Base-by-base conservation (phyloP, 352 stramenopile genomes). In the Pythium insidiosum region DNA sequence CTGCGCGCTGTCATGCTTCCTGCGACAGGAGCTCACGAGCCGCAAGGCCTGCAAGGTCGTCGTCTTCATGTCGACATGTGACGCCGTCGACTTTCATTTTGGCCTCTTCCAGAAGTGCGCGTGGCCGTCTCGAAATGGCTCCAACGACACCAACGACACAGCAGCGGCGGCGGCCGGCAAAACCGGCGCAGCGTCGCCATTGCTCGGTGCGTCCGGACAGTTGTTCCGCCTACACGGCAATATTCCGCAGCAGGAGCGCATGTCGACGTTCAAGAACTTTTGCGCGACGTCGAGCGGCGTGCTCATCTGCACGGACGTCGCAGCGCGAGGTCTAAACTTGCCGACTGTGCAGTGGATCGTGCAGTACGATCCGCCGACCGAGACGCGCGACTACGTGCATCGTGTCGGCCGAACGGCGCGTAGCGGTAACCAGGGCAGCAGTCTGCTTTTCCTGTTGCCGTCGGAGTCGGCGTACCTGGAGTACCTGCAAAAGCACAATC, bases 361-460 rank as follows among this genome's bases (percentile, higher is more conserved):
- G 31, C 98, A 99, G 58, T 99, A 98, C 68, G 96, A 99, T 64
- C 86, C 97, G 26, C 95, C 97, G 12, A 98, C 88, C 25, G 98
- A 98, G 73, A 98, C 97, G 29, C 95, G 98, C 40, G 91, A 97
- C 66, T 99, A 99, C 66, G 95, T 99, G 10, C 97, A 99, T 74
- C 84, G 97, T 53, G 98, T 99, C 55, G 97, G 97, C 29, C 94
- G 97, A 61, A 99, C 97, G 30, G 97, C 96, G 7, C 93, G 97
- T 61, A 97, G 95, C 43, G 97, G 97, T 29, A 99, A 99, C 53
- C 54, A 90, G 33, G 97, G 97, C 22, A 94, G 94, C 59, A 96
- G 94, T 64, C 54, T 99, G 19, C 58, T 99, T 13, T 98, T 99
- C 60, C 60, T 99, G 38, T 81, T 98, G 65, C 96, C 96, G 21